Percentiles rank a stretch among this genome's conserved stretches.
These are phyloP conservation scores for Aegilops speltoides DNA, from an alignment of 176 grass and related monocot genomes.

Conservation along the genomic window DNA sequence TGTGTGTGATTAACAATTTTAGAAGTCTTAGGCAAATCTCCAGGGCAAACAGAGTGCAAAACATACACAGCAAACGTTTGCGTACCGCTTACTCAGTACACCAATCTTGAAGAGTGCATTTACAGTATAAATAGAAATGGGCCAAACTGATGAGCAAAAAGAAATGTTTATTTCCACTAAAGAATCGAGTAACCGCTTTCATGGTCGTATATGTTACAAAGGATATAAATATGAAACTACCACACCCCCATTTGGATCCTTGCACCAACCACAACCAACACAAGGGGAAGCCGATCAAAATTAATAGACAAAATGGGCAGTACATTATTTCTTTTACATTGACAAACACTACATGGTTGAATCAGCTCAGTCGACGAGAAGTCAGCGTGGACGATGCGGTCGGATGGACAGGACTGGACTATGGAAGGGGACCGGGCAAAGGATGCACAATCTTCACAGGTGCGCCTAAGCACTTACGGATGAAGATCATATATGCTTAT, in stretches of 20 bases:
- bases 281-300: constrained; percentile 24
- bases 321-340: constrained; percentile 37
- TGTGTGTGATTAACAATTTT: no score
- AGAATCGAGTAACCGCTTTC: neutral
- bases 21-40: no score
- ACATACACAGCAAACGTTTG: no score
- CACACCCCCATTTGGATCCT: constrained; percentile 2
- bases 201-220: neutral
- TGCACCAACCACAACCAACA: constrained; percentile 18
- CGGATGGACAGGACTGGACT: neutral
- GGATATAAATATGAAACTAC: constrained; percentile 5
- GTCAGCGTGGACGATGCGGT: constrained; percentile 15
- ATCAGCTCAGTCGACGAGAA: constrained; percentile 1
- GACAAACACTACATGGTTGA: constrained; percentile 12
- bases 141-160: constrained; percentile 1
- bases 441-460: constrained; percentile 27
- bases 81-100: neutral
- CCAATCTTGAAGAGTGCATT: neutral
- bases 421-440: neutral
- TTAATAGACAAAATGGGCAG: constrained; percentile 17
- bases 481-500: constrained; percentile 19
- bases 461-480: neutral
- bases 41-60: no score
- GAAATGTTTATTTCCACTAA: constrained; percentile 28
- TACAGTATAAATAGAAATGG: neutral